Evolutionary conservation across 108 stramenopile genomes (phyloP).

Genomic region (Cyclotella choctawhatcheeana): DNA sequence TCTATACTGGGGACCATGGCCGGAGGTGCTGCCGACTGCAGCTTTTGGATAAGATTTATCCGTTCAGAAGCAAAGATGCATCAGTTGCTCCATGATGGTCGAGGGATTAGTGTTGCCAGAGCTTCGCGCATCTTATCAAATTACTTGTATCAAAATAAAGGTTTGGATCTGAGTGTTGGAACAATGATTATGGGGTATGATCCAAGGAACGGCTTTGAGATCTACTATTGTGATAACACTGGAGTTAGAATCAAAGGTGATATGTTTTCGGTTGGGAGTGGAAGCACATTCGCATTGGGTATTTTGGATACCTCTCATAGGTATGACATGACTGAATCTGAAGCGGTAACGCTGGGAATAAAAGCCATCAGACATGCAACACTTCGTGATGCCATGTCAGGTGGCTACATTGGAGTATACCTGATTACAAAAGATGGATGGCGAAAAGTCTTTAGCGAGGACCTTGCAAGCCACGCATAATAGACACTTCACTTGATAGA

Average conservation of each 20-base stretch:
- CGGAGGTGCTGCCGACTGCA: conserved; percentile 90
- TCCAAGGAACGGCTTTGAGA: conserved; percentile 60
- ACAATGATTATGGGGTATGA: conserved; percentile 90
- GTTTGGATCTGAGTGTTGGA: conserved; percentile 71
- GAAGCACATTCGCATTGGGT: conserved; percentile 88
- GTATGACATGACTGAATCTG: conserved; percentile 71
- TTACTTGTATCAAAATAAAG: conserved; percentile 64
- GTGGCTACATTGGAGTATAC: conserved; percentile 89
- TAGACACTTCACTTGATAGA: neutral
- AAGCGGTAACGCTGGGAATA: conserved; percentile 84
- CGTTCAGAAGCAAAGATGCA: conserved; percentile 69
- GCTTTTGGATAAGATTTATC: conserved; percentile 81
- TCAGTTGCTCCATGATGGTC: conserved; percentile 60
- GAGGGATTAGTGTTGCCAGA: conserved; percentile 75
- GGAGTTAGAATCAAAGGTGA: conserved; percentile 82
- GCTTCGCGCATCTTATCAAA: conserved; percentile 76
- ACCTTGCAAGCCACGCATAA: conserved; percentile 56
- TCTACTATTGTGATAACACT: conserved; percentile 88
- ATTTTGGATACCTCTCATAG: conserved; percentile 78
- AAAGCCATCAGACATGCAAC: conserved; percentile 91
- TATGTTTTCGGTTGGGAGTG: conserved; percentile 86
- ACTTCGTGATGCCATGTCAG: conserved; percentile 84
- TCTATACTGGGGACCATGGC: conserved; percentile 90
- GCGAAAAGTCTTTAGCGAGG: conserved; percentile 82
- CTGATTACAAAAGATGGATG: conserved; percentile 78